Base-by-base conservation (phyloP, 176 grass and related monocot species). In the Chloris gayana region DNA sequence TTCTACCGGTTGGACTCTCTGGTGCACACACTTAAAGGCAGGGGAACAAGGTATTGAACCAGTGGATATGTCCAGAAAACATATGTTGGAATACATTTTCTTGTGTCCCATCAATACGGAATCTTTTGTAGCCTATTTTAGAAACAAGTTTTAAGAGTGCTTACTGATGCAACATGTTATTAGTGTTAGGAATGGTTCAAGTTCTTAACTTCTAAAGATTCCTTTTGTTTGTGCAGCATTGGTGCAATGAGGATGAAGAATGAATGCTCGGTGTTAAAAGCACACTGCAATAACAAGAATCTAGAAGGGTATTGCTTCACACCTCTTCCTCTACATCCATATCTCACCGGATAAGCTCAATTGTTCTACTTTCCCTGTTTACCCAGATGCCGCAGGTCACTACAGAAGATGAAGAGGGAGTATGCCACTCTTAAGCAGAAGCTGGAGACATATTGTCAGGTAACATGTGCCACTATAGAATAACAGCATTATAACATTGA, bases 371-470 rank as follows among this genome's bases (percentile, higher is more conserved):
- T 32, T 64, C 30, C 74, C 54, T 85, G 73, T 46, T 61, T 64
- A 45, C 67, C 50, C 74, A 94, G 91, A 88, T 94, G 91, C 85
- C 75, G 72, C 38, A 80, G 71, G 77, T 94, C 91, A 50, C 75
- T 94, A 37, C 88, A 88, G 73, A 94, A 88, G 85, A 76, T 94
- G 70, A 94, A 91, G 83, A 85, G 85, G 66, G 91, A 88, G 83
- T 85, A 91, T 24, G 79, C 82, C 30, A 74, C 71, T 72, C 77
- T 94, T 72, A 94, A 82, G 73, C 82, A 91, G 70, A 94, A 88
- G 83, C 60, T 94, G 82, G 83, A 94, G 72, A 65, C 79, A 47
- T 94, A 94, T 69, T 94, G 90, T 80, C 91, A 94, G 85, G 91
- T 91, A 50, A 62, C 7, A 29, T 38, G 9, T 24, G 10, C n/a